Base-by-base conservation (phyloP, 1,284 basidiomycete genomes). In the Microbotryum lychnidis-dioicae region DNA sequence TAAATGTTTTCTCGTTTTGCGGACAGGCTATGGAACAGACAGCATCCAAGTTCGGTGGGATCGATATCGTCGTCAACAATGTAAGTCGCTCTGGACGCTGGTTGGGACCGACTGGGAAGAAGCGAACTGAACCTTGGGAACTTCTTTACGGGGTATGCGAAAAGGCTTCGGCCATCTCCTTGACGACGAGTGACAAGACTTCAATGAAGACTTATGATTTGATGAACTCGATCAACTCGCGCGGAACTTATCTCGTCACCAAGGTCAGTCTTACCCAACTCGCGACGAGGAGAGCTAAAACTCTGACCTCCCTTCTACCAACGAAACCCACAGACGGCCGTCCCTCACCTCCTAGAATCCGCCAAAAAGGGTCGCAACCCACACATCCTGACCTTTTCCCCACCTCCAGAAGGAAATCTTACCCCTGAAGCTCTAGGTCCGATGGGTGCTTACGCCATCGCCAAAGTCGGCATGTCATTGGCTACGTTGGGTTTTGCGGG, bases 31-130 rank as follows among this genome's bases (percentile, higher is more conserved):
- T 75, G 42, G 60, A 67, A 7, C 21, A 57, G 20, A 67, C 69
- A 0, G 71, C 62, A 8, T 25, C 42, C 7, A 65, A 59, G 47
- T 73, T 75, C 49, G 73, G 73, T 1, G 69, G 67, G 1, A 53
- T 75, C 14, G 74, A 75, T 49, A 70, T 75, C 20, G 62, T 75
- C 12, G 58, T 75, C 52, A 75, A 75, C 64, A 75, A 75, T 50
- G 73, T 42, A 18, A 42, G 2, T 42, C 72, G 27, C 49, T 58
- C 52, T 8, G 12, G 10, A 23, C 48, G 4, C 21, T 23, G 18
- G 14, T 33, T 46, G 56, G 49, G 20, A 20, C 29, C 44, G 27
- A 27, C 50, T 54, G 14, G 44, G 25, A 37, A 44, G 20, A 16
- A 55, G 25, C 21, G 10, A 14, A n/a, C 21, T 49, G 42, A 56